Percentiles rank a stretch among this genome's conserved stretches.
These are phyloP conservation scores for Allium fistulosum DNA, from an alignment of 106 monocot species.

Conservation along the genomic window DNA sequence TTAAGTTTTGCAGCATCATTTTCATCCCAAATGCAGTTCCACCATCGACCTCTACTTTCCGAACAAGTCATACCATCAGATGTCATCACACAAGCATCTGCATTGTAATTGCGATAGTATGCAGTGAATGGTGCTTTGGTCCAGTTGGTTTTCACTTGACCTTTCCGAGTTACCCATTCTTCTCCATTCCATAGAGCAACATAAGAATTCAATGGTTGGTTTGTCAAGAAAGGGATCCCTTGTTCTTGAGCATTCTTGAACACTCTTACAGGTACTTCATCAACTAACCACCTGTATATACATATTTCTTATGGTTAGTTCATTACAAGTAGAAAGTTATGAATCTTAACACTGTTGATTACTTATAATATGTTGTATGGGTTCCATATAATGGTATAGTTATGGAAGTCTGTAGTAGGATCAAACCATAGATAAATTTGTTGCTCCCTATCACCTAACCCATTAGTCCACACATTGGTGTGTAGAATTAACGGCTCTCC, in stretches of 20 bases:
- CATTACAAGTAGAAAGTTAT: neutral
- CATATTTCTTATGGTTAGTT: neutral
- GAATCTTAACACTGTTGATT: neutral
- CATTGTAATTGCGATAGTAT: slow-evolving; percentile 3
- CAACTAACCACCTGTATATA: no score
- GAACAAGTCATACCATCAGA: neutral
- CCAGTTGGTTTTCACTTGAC: neutral
- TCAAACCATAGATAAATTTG: no score
- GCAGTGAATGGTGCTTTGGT: neutral
- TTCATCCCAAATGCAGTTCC: slow-evolving; percentile 18
- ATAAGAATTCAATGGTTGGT: no score
- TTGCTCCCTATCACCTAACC: no score
- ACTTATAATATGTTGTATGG: no score
- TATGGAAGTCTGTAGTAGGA: no score
- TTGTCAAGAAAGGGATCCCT: no score
- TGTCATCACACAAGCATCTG: slow-evolving; percentile 17
- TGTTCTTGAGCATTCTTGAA: neutral
- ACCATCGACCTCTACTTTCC: slow-evolving; percentile 11
- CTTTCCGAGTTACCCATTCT: neutral
- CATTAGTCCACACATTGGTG: no score
- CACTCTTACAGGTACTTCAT: no score
- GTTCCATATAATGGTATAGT: neutral
- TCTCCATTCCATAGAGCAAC: no score
- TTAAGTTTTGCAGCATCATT: slow-evolving; percentile 3
- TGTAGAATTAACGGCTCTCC: neutral